Base-by-base conservation (phyloP, 2,329 filamentous ascomycete genomes). In the Coleophoma crateriformis region DNA sequence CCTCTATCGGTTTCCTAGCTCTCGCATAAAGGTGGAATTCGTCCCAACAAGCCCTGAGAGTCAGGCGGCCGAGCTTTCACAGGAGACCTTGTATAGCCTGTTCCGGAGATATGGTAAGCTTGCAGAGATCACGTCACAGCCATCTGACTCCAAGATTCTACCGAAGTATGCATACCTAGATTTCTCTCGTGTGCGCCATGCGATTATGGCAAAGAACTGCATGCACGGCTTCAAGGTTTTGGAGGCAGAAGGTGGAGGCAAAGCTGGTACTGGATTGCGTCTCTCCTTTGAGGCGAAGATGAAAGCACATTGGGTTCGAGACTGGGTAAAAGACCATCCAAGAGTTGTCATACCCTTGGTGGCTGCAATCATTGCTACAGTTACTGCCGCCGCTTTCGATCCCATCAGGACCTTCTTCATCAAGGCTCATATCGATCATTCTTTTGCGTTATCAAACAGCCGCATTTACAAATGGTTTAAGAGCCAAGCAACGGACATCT, bases 321-420 rank as follows among this genome's bases (percentile, higher is more conserved):
- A 95, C 55, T 97, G 90, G 91, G 68, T 97, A 27, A 76, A 87
- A 10, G 87, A 73, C 50, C 94, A 99, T 61, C 91, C 92, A 0
- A 80, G 90, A 45, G 88, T 97, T 42, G 87, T 95, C 22, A 85
- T 99, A 43, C 92, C 94, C 0, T 69, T 87, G 1, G 48, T 96
- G 2, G 90, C 89, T 14, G 92, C 90, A 1, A 69, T 97, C 3
- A 65, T 96, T 32, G 90, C 91, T 0, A 84, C 86, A 33, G 73
- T 94, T 44, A 95, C 91, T 0, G 90, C 96, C 17, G 82, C 88
- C 1, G 76, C 97, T 7, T 97, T 99, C 61, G 94, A 99, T 60
- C 94, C 94, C 0, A 91, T 99, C 50, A 83, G 94, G 41, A 91
- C 90, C 0, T 94, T 95, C 64, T 96, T 95, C 61, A 88, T 97